Base-by-base conservation (phyloP, 1,284 basidiomycete genomes). In the Acaromyces ingoldii region DNA sequence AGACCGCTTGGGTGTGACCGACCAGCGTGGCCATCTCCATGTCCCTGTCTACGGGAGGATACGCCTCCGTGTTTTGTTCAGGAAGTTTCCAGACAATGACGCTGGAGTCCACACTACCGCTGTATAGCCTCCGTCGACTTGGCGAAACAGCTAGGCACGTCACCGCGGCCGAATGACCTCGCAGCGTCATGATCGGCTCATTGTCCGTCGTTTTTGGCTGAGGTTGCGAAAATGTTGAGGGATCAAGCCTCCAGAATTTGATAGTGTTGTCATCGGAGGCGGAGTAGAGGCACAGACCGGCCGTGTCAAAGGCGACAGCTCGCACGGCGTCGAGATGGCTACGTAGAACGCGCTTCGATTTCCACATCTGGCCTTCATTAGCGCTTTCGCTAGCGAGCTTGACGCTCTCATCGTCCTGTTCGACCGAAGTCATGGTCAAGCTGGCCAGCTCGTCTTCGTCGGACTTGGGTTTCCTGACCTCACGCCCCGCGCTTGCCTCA, bases 251-350 rank as follows among this genome's bases (percentile, higher is more conserved):
- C 93, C 93, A 98, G 58, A 96, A 84, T 78, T 97, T 98, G 63
- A 98, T 86, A 11, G 91, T 93, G 75, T 84, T 88, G 75, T 98
- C 95, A 76, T 96, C 92, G 34, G 90, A 89, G 33, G 88, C 93
- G 37, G 89, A 91, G 9, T 89, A 90, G 38, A 97, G 79, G 57
- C 86, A 84, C 44, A 90, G 78, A 62, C 90, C 87, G 13, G 44
- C 52, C 0, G 86, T 87, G 72, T 91, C 87, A 80, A 95, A 93
- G 0, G 87, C 85, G 22, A 96, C 80, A 9, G 89, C 85, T 43
- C 91, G 85, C 30, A 96, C 91, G 24, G 89, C 85, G 76, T 97
- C 93, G 60, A 97, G 80, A 76, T 98, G 93, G 76, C 90, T 92
- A 2, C 60, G 58, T 19, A 73, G 55, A 15, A 65, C 60, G 34